Evolutionary conservation across 805 yeast species (phyloP).

Genomic region (Candida krabiensis): DNA sequence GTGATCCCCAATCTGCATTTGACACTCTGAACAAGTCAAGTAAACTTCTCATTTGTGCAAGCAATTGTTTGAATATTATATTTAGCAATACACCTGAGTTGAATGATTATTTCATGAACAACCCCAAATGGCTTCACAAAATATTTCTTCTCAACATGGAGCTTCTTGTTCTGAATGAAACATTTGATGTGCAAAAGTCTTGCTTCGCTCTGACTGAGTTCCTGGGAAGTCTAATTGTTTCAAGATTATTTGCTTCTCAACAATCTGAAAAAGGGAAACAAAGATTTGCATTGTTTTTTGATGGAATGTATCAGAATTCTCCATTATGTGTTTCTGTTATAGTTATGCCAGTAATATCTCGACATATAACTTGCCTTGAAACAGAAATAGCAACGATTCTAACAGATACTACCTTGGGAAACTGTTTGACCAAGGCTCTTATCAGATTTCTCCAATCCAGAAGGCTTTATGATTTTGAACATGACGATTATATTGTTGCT

Average conservation of each 20-base stretch:
- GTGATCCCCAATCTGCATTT: too few species aligned
- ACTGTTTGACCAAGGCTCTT: constrained; percentile 6
- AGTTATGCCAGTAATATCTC: constrained; percentile 29
- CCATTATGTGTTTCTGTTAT: constrained; percentile 13
- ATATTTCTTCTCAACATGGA: too few species aligned
- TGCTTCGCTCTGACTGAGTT: too few species aligned
- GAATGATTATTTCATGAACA: too few species aligned
- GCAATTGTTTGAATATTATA: too few species aligned
- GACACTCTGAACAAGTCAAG: too few species aligned
- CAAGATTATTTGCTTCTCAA: background rate
- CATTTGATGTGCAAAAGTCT: too few species aligned
- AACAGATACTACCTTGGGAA: constrained; percentile 1
- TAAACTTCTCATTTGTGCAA: too few species aligned
- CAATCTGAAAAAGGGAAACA: background rate
- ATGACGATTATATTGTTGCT: constrained; percentile 3
- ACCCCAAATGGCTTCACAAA: too few species aligned
- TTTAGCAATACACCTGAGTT: too few species aligned
- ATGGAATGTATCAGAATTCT: constrained; percentile 4
- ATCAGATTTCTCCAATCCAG: constrained; percentile 8
- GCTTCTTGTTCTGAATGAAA: too few species aligned
- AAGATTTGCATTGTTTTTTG: constrained; percentile 6
- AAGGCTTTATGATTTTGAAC: constrained; percentile 8
- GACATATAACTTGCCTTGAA: constrained; percentile 31
- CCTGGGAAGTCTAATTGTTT: background rate
- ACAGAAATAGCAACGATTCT: constrained; percentile 10